Base-by-base conservation (phyloP, 768 basidiomycete species). In the Phaffia australis region DNA sequence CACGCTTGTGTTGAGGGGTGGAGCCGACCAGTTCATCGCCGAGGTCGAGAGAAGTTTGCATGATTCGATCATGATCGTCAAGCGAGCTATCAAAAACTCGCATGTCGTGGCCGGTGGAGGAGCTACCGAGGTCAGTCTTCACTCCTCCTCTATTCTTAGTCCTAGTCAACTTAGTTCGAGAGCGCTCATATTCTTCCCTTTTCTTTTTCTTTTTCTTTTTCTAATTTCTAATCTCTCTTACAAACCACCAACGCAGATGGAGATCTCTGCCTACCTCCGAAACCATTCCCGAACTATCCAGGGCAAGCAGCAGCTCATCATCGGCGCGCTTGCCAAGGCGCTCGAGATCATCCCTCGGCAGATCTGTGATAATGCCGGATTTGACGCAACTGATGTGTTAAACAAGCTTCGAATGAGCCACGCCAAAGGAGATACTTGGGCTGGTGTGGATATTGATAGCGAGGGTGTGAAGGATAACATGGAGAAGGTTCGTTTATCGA, bases 1-100 rank as follows among this genome's bases (percentile, higher is more conserved):
- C 76, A 98, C 95, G 19, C 78, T 99, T 8, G 77, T 99, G 27
- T 84, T 99, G 67, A 83, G 95, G 61, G 95, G 95, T 66, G 95
- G 95, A 32, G 95, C 95, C 0, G 93, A 98, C 73, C 95, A 99
- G 76, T 98, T 99, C 77, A 98, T 98, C 69, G 91, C 91, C 74
- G 95, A 98, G 77, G 93, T 98, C 9, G 94, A 98, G 77, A 80
- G 95, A 65, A 92, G 89, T 83, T 78, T 99, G 71, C 94, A 99
- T 74, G 95, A 99, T 74, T 93, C 94, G 1, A 90, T 98, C 73
- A 98, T 98, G 93, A 93, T 99, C n/a, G 95, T 99, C 54, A 95
- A 95, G 78, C 82, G 95, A 61, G 93, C 95, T 4, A 86, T 99
- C 71, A 87, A 86, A 74, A 98, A 92, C 74, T 91, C 89, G 51